Evolutionary conservation across 2,329 filamentous ascomycete species (phyloP).

Genomic region (Tympanopsis confertula): DNA sequence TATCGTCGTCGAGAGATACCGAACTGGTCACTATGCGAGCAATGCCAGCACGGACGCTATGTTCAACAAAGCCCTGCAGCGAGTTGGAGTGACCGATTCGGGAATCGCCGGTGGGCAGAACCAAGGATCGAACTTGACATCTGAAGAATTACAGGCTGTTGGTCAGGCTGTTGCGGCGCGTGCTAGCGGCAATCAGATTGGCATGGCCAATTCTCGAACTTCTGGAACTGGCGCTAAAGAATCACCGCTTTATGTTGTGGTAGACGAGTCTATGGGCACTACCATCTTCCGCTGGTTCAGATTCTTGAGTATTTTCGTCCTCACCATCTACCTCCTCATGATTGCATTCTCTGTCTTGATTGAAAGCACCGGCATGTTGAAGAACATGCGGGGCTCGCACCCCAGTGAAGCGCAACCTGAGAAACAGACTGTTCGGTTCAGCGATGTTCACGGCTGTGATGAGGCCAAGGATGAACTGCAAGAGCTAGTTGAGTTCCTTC

Average conservation of each 20-base stretch:
- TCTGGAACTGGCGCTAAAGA: constrained; percentile 61
- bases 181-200: constrained; percentile 52
- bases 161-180: constrained; percentile 72
- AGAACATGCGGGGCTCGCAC: constrained; percentile 61
- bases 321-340: constrained; percentile 69
- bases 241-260: constrained; percentile 85
- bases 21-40: constrained; percentile 72
- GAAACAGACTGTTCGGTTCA: constrained; percentile 81
- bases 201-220: constrained; percentile 31
- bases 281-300: constrained; percentile 84
- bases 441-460: constrained; percentile 90
- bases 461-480: constrained; percentile 97
- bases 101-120: constrained; percentile 15
- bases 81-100: constrained; percentile 17
- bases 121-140: constrained; percentile 31
- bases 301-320: constrained; percentile 67
- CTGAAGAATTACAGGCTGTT: constrained; percentile 63
- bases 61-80: constrained; percentile 61
- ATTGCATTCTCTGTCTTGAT: constrained; percentile 72
- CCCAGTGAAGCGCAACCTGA: constrained; percentile 84
- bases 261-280: constrained; percentile 75
- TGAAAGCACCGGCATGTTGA: constrained; percentile 68
- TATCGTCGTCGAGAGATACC: constrained; percentile 82
- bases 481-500: constrained; percentile 91
- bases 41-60: constrained; percentile 68